These are phyloP conservation scores for Teratosphaeria nubilosa DNA, from an alignment of 2,329 filamentous ascomycete species.

Conservation along the genomic window DNA sequence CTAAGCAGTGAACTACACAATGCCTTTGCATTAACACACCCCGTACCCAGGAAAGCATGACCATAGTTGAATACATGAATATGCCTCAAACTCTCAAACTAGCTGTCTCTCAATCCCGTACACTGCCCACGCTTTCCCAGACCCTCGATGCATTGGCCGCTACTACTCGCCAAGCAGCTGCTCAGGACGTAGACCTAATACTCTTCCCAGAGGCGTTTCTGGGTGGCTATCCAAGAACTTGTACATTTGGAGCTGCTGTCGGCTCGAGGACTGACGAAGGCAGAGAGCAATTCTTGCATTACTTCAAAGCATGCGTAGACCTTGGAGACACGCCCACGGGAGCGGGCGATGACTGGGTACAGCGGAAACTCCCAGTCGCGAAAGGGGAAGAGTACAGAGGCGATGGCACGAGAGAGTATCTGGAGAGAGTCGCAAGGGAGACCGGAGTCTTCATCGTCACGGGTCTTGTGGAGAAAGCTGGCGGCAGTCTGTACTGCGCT, in stretches of 20 bases:
- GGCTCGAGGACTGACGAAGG: conserved; percentile 59
- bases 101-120: conserved; percentile 40
- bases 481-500: conserved; percentile 74
- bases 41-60: not conserved
- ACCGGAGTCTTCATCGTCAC: conserved; percentile 74
- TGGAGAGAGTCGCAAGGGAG: conserved; percentile 66
- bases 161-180: conserved; percentile 56
- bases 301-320: conserved; percentile 71
- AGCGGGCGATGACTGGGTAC: conserved; percentile 62
- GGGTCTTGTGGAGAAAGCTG: conserved; percentile 68
- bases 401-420: conserved; percentile 67
- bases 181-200: conserved; percentile 53
- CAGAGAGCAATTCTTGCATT: conserved; percentile 70
- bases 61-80: not conserved
- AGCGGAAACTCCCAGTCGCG: conserved; percentile 46
- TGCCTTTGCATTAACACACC: too few relatives aligned
- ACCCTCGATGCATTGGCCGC: conserved; percentile 58
- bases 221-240: conserved; percentile 80
- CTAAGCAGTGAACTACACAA: not conserved
- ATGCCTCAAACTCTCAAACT: conserved; percentile 27
- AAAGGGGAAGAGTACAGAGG: conserved; percentile 43
- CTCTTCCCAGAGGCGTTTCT: conserved; percentile 89
- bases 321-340: conserved; percentile 68
- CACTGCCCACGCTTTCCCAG: conserved; percentile 36
- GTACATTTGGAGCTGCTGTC: conserved; percentile 63